Evolutionary conservation across 495 filamentous ascomycete genomes (phyloP), one percentile per base, ranked within the genome.

Genomic region (Sphaerosporella brunnea): DNA sequence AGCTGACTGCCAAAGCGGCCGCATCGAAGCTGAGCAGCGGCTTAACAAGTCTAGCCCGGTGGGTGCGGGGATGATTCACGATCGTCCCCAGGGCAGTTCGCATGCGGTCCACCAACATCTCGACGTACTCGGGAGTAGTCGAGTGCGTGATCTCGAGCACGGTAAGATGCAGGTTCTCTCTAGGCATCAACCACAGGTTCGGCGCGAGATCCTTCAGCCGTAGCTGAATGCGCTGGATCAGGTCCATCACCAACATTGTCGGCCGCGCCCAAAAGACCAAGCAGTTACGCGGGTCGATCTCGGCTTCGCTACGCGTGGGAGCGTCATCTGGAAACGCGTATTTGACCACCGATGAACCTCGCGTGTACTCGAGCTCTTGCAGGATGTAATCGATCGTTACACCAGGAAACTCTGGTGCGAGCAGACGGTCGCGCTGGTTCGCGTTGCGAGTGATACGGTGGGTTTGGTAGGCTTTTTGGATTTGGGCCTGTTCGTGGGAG

Each of bases 191-290:
- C 88, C 90, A 95, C 21, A 95, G 64, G 87, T 84, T 72, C 46
- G 81, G 78, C 8, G 74, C 75, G 39, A 74, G 64, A n/a, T 66
- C 55, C 18, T 60, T 60, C 43, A 95, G 66, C 45, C 73, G 69
- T 34, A 67, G 51, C 62, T 94, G 87, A 23, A 93, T 64, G n/a
- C 69, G 67, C 3, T 62, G 56, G 3, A 87, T 72, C 41, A 96
- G 62, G 10, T 72, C 63, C 21, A 74, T 62, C 1, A 94, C 69
- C 51, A 77, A 70, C 39, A 70, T 61, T 10, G 87, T 80, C 11
- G 88, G 88, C 4, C 87, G 72, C 20, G 81, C 84, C 82, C 84
- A 94, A 59, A 93, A 79, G 0, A 80, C 80, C 10, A 95, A 67
- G 57, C 85, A 93, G 54, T 93, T 66, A 32, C 87, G 70, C 13